Evolutionary conservation across 345 rosid genomes (phyloP).

Genomic region (Populus alba): DNA sequence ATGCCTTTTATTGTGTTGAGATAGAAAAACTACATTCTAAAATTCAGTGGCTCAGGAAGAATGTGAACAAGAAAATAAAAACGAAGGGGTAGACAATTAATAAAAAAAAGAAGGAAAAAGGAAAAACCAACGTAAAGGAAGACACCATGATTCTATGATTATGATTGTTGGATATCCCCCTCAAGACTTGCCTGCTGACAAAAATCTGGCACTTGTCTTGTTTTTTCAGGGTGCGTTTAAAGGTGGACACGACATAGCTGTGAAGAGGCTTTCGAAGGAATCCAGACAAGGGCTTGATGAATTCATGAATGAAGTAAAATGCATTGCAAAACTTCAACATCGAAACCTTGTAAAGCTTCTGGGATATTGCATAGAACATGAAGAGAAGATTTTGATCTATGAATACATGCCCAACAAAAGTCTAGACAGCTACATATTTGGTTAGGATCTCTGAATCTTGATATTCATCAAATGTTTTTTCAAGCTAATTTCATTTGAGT

Average conservation of each 20-base stretch:
- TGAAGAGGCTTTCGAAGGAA: conserved; percentile 42
- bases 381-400: conserved; percentile 28
- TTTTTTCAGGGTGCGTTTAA: conserved; percentile 28
- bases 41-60: background rate
- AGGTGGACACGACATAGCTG: conserved; percentile 45
- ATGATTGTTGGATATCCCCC: background rate
- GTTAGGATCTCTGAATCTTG: conserved; percentile 6
- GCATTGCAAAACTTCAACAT: conserved; percentile 48
- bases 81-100: background rate
- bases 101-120: background rate
- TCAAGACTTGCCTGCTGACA: background rate
- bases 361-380: conserved; percentile 29
- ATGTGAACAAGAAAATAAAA: background rate
- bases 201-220: background rate
- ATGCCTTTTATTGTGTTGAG: background rate
- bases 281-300: conserved; percentile 46
- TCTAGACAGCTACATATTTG: conserved; percentile 32
- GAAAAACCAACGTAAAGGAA: background rate
- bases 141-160: background rate
- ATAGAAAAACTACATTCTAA: background rate
- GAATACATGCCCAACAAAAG: conserved; percentile 37
- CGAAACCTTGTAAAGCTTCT: conserved; percentile 47
- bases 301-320: conserved; percentile 43
- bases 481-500: background rate
- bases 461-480: background rate